Percentiles rank a stretch among this genome's conserved stretches.
phyloP scores from a whole-genome alignment of 2,329 filamentous ascomycete genomes.

The Macroventuria anomochaeta region DNA sequence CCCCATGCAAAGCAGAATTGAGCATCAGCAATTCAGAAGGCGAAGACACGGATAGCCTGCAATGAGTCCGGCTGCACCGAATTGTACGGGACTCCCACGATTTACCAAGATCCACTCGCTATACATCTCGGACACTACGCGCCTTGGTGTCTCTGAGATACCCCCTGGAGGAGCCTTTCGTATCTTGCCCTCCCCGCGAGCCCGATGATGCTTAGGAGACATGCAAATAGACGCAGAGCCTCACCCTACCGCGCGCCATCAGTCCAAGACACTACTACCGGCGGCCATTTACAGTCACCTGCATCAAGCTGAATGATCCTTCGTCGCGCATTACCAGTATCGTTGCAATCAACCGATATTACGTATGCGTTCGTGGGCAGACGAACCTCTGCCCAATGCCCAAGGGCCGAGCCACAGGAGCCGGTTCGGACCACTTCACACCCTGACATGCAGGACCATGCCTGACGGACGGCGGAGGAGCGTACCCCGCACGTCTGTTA shows the following conservation, averaged over 20 bases:
- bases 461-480: not conserved
- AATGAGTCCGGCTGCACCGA: not conserved
- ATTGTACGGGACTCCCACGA: not conserved
- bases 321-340: not conserved
- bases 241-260: not conserved
- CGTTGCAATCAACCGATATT: not conserved
- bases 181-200: not conserved
- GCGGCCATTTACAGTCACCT: not conserved
- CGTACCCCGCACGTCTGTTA: not conserved
- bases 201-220: not conserved
- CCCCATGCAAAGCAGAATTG: not conserved
- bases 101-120: conserved; percentile 1
- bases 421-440: not conserved
- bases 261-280: not conserved
- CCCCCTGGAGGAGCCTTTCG: not conserved
- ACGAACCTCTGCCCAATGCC: conserved; percentile 23
- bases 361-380: conserved; percentile 8
- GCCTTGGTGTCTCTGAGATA: not conserved
- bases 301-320: not conserved
- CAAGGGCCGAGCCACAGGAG: conserved; percentile 18
- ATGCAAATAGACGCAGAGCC: not conserved
- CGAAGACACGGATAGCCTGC: not conserved
- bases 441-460: not conserved
- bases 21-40: not conserved
- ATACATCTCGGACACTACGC: not conserved